Conservation (phyloP, 768 basidiomycete genomes). For the Tubosaeta sp. region DNA sequence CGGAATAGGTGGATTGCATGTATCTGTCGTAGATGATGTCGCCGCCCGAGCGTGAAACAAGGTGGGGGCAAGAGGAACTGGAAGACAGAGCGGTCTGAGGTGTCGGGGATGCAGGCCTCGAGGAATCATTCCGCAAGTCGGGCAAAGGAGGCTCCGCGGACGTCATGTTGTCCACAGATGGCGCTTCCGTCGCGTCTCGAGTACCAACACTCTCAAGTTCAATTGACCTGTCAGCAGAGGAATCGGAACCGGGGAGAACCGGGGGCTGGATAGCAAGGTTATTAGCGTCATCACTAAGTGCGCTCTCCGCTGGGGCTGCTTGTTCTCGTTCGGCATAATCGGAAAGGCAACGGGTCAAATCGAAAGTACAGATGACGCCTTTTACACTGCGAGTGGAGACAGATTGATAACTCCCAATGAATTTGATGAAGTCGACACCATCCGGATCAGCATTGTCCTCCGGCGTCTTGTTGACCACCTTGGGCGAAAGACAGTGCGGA, state of each 20-base stretch:
- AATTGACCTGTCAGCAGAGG: not conserved
- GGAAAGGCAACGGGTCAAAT: constrained; percentile 10
- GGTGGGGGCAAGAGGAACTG: constrained; percentile 2
- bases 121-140: not conserved
- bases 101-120: not conserved
- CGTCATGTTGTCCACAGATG: too few species aligned
- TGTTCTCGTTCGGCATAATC: constrained; percentile 3
- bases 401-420: constrained; percentile 2
- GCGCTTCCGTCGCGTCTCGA: not conserved
- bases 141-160: not conserved
- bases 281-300: too few species aligned
- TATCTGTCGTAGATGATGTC: constrained; percentile 12
- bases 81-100: not conserved
- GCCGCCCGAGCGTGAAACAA: constrained; percentile 11
- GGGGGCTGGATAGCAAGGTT: not conserved
- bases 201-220: not conserved
- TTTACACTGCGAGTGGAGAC: constrained; percentile 11
- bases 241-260: not conserved
- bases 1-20: constrained; percentile 12
- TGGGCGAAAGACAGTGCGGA: constrained; percentile 8
- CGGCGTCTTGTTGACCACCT: not conserved
- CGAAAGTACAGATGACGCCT: constrained; percentile 14
- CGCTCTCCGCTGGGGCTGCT: not conserved
- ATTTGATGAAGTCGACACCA: constrained; percentile 11
- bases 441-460: not conserved